A percentile compares a stretch with the other conserved stretches of the same genome.
Evolutionary conservation across 2,329 filamentous ascomycete genomes (phyloP).

Genomic region (Xylaria digitata): DNA sequence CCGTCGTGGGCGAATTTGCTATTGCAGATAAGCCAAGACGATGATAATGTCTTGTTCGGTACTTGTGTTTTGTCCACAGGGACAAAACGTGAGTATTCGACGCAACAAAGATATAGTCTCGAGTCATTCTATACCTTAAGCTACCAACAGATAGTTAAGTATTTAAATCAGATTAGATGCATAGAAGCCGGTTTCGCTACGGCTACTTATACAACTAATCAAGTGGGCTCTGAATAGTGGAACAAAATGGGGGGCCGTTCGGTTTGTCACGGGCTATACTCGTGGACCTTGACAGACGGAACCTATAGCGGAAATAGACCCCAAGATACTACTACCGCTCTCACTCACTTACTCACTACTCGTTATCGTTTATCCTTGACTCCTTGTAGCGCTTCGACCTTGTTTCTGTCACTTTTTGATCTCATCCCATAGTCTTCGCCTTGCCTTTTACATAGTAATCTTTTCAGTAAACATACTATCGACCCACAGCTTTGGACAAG

Average conservation of each 20-base stretch:
- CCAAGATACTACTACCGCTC: background rate
- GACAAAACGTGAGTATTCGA: background rate
- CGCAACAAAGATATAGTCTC: background rate
- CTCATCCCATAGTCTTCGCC: background rate
- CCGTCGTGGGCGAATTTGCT: background rate
- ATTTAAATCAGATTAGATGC: background rate
- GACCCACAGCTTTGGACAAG: background rate
- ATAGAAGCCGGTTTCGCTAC: constrained; percentile 16
- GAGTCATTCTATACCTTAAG: background rate
- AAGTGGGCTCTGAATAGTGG: constrained; percentile 6
- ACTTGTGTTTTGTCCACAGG: background rate
- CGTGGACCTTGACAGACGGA: constrained; percentile 5
- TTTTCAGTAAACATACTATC: background rate
- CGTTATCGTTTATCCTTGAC: background rate
- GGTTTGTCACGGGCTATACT: constrained; percentile 29
- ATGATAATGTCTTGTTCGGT: too few species aligned
- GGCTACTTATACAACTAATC: background rate
- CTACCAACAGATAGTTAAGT: background rate
- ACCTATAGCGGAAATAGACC: constrained; percentile 25
- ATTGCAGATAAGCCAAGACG: background rate
- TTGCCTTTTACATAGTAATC: background rate
- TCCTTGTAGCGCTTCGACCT: background rate
- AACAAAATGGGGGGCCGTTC: constrained; percentile 12
- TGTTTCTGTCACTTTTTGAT: background rate
- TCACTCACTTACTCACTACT: background rate